phyloP scores from a whole-genome alignment of 208 protist genomes.

The Angomonas desouzai region DNA sequence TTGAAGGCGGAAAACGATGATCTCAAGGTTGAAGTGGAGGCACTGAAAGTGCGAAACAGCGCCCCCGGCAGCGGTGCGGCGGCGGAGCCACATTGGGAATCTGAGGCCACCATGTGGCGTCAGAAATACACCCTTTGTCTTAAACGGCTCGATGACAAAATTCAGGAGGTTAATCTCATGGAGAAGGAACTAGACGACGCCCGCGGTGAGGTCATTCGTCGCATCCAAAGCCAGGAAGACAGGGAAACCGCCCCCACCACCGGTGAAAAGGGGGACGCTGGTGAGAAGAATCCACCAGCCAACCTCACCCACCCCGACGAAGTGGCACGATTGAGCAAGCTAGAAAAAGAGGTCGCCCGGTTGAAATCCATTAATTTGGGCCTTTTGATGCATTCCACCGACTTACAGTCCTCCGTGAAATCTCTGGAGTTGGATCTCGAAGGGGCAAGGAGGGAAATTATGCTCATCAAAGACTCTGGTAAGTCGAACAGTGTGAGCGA shows the following conservation, averaged over 20 bases:
- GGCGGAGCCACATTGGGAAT: constrained; percentile 43
- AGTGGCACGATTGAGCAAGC: constrained; percentile 20
- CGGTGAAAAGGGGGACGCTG: background rate
- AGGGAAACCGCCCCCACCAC: background rate
- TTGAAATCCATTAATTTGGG: constrained; percentile 86
- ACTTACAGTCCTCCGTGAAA: constrained; percentile 65
- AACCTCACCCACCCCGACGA: constrained; percentile 5
- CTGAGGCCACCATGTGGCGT: constrained; percentile 65
- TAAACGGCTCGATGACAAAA: constrained; percentile 64
- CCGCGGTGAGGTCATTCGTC: constrained; percentile 44
- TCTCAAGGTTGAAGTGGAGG: constrained; percentile 20
- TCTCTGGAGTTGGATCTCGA: constrained; percentile 65
- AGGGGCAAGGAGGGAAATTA: constrained; percentile 55
- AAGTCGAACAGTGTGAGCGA: constrained; percentile 60
- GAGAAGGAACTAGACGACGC: constrained; percentile 64
- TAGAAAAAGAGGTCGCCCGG: constrained; percentile 70
- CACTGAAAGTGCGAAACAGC: constrained; percentile 15
- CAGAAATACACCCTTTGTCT: constrained; percentile 68
- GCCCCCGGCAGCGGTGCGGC: constrained; percentile 12
- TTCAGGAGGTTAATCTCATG: constrained; percentile 59
- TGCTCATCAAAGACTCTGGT: constrained; percentile 66
- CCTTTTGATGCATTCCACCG: constrained; percentile 73
- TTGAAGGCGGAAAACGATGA: constrained; percentile 50
- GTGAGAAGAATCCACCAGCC: background rate
- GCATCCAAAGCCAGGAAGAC: constrained; percentile 30